Base-by-base conservation (phyloP, 345 rosid species). In the Hibiscus mutabilis region DNA sequence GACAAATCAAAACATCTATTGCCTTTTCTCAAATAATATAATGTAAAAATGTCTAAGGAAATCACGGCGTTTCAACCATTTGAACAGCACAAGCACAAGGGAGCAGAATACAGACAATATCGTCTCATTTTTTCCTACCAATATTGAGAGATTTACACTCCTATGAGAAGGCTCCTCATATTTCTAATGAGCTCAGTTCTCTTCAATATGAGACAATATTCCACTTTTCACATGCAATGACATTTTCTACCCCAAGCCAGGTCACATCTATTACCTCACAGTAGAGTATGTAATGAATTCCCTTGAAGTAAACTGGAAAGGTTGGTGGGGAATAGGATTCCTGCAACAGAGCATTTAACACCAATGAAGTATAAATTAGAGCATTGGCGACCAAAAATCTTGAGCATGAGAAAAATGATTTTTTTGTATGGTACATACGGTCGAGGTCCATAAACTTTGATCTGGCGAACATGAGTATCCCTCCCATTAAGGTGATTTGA, bases 361-460 rank as follows among this genome's bases (percentile, higher is more conserved):
- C n/a, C 24, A 60, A 46, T 44, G 60, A 27, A 5, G 16, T 3
- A 33, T 3, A 53, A 52, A 35, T 60, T 47, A 11, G 18, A 71
- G 46, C 19, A 60, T 4, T 2, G 44, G 24, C 19, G 8, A 71
- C 29, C 13, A 11, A n/a, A 47, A 59, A 71, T 44, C 25, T 6
- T 92, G 40, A 9, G 58, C 53, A 12, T 2, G 15, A 24, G 59
- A 46, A 46, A 59, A 15, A 27, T 12, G 11, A 2, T 10, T 16
- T 66, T 5, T 29, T 63, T 4, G 31, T 16, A 16, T 2, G 27
- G 22, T 37, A 81, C 91, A 16, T 70, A 90, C 96, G 81, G 88
- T 77, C 83, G 84, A 75, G 98, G 97, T 44, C 97, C 95, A 27
- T 90, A 90, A 75, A 92, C 87, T 87, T 89, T 93, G 88, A 93